Percentiles rank a stretch among this genome's conserved stretches.
Evolutionary conservation across 2,329 filamentous ascomycete genomes (phyloP).

Genomic region (Phaeosphaeria sp.): DNA sequence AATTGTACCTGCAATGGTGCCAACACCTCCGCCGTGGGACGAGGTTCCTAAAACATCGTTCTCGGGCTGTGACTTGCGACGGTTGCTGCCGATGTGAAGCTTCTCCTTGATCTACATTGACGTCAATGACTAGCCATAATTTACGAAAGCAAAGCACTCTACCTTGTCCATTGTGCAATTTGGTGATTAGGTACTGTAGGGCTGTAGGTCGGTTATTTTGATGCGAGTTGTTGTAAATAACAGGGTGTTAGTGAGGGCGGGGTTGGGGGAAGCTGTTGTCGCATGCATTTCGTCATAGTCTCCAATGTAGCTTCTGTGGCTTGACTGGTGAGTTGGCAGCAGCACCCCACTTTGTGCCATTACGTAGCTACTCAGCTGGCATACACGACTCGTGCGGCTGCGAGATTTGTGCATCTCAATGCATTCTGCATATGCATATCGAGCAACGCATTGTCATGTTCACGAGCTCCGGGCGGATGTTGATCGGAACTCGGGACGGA

Average conservation of each 20-base stretch:
- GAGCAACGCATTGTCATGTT: not conserved
- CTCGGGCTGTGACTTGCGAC: slow-evolving; percentile 41
- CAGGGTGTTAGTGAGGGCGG: slow-evolving; percentile 1
- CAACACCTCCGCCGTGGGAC: slow-evolving; percentile 18
- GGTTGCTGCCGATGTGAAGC: slow-evolving; percentile 40
- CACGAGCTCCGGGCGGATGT: not conserved
- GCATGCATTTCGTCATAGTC: slow-evolving; percentile 10
- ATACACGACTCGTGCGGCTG: not conserved
- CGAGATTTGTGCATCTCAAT: not conserved
- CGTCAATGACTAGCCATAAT: slow-evolving; percentile 33
- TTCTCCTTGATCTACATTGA: slow-evolving; percentile 40
- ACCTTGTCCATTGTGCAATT: not conserved
- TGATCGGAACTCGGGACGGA: not conserved
- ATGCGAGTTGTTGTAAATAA: not conserved
- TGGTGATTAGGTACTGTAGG: not conserved
- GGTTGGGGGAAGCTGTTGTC: slow-evolving; percentile 1
- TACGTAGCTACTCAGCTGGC: slow-evolving; percentile 1
- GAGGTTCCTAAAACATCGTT: slow-evolving; percentile 21
- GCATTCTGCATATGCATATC: not conserved
- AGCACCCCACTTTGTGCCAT: not conserved
- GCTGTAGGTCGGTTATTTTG: not conserved
- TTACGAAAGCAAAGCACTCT: not conserved
- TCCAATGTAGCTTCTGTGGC: slow-evolving; percentile 2
- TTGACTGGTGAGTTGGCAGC: slow-evolving; percentile 9
- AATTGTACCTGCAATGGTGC: slow-evolving; percentile 28